Evolutionary conservation across 441 rosid species (phyloP), one percentile per base, ranked within the genome.

Genomic region (Iberis amara): DNA sequence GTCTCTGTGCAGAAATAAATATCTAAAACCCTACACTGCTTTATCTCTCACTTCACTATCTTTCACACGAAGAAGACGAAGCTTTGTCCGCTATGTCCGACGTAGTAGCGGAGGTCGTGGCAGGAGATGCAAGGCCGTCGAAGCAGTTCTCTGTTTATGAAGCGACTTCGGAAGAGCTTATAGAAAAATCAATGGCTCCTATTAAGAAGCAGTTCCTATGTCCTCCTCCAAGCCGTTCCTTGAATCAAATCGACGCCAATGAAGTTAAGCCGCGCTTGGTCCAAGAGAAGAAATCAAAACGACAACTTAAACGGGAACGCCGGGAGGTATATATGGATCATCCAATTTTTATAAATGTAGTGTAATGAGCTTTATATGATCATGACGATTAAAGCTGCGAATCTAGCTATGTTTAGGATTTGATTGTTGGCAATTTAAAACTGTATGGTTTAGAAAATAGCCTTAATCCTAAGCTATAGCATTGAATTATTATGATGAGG

Each of bases 241-340:
- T 24, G 30, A 77, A 68, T 8, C 52, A 47, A 57, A 66, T 66
- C 39, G 84, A 71, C 24, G 57, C 49, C 53, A 68, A 33, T 12
- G 53, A 51, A n/a, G 59, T 27, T 3, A 62, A 53, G 37, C 11
- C 68, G 11, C 45, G 70, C n/a, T 44, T 76, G 13, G 76, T 82
- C 40, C 77, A 60, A 67, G 95, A 87, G 67, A 87, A 79, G 83
- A 90, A 90, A 77, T 90, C 96, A 5, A 90, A 79, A 63, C 85
- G 97, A 11, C 96, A 86, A 56, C 73, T 86, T 49, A 90, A 90
- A 71, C 86, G 98, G 14, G 95, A 87, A 61, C 89, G 95, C 49
- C 82, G 49, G 0, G 77, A 84, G 85, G 96, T 89, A 32, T 36
- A 4, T 30, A 3, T 14, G 9, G 28, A n/a, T 53, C 46, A 7